phyloP scores from a whole-genome alignment of 2,329 filamentous ascomycete genomes.

The Eutypella sp. region DNA sequence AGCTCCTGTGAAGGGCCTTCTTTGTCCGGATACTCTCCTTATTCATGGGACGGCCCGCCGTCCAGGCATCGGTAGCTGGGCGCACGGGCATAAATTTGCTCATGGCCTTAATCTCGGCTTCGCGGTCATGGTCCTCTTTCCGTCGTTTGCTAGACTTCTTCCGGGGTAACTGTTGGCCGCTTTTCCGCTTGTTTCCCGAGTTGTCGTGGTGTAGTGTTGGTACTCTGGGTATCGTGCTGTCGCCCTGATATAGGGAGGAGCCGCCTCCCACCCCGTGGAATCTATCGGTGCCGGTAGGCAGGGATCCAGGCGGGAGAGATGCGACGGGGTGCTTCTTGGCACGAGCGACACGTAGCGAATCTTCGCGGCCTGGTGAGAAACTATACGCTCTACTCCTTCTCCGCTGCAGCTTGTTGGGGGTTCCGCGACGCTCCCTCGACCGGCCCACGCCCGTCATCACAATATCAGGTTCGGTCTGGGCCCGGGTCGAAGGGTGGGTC shows the following conservation, averaged over 20 bases:
- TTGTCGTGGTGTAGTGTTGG: conserved; percentile 51
- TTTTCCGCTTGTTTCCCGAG: conserved; percentile 51
- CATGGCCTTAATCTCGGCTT: conserved; percentile 87
- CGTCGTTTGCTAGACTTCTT: conserved; percentile 74
- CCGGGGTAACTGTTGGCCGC: conserved; percentile 54
- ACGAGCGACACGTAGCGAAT: conserved; percentile 43
- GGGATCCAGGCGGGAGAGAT: conserved; percentile 16
- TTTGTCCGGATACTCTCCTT: conserved; percentile 63
- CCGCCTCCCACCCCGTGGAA: conserved; percentile 6
- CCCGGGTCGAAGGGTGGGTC: conserved; percentile 13
- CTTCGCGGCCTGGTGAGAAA: conserved; percentile 56
- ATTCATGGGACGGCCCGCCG: conserved; percentile 54
- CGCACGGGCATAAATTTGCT: conserved; percentile 63
- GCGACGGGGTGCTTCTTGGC: conserved; percentile 21
- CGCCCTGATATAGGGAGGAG: conserved; percentile 9
- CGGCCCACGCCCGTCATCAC: conserved; percentile 20
- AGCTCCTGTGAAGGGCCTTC: conserved; percentile 45
- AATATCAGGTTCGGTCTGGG: conserved; percentile 20
- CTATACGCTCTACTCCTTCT: conserved; percentile 49
- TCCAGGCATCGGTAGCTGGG: conserved; percentile 54
- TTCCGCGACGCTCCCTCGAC: conserved; percentile 31
- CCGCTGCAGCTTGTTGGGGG: conserved; percentile 45
- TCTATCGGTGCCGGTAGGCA: conserved; percentile 9
- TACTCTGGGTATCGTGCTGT: conserved; percentile 27
- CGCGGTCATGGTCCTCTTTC: conserved; percentile 69